Evolutionary conservation across 2,329 filamentous ascomycete species (phyloP), one percentile per base, ranked within the genome.

Genomic region (Epichloe sibirici): DNA sequence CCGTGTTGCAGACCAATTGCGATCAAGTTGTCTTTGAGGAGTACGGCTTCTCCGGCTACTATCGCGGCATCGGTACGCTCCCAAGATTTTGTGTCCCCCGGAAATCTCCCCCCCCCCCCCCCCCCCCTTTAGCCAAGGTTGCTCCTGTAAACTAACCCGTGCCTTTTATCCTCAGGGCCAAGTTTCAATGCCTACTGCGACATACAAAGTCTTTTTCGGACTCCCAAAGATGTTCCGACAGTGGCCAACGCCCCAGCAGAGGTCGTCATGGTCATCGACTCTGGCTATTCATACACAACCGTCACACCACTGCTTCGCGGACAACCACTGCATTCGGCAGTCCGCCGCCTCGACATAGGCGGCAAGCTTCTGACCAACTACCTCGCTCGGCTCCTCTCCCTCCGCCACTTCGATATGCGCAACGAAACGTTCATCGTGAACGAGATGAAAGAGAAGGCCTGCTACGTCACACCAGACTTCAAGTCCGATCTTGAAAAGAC

Each of bases 11-110:
- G 68, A 81, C 84, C 40, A 93, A 96, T 65, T 90, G 88, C 60
- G 93, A 98, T 63, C 91, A 98, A 72, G 89, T 98, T 64, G 81
- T 97, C 1, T 97, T 98, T 73, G 93, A 98, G 65, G 90, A 97
- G 65, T 98, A 93, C 71, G 88, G 88, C 2, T 98, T 98, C 68
- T 80, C 85, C 11, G 85, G 86, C 58, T 95, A 95, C 69, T 86
- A 85, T 58, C 81, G 93, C 55, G 83, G 81, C 53, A 73, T 87
- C 57, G 87, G 87, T 80, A 66, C 54, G 72, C 38, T 28, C 23
- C 0, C 31, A 13, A 7, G 1, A 28, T 1, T 28, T 31, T 31
- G 28, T 31, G 28, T 31, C 28, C 28, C 7, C 2, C n/a, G 7
- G 17, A 17, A 17, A 17, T 17, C 17, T 17, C 17, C 2, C 17